Evolutionary conservation across 345 rosid species (phyloP), one percentile per base, ranked within the genome.

Genomic region (Lepidium africanum): DNA sequence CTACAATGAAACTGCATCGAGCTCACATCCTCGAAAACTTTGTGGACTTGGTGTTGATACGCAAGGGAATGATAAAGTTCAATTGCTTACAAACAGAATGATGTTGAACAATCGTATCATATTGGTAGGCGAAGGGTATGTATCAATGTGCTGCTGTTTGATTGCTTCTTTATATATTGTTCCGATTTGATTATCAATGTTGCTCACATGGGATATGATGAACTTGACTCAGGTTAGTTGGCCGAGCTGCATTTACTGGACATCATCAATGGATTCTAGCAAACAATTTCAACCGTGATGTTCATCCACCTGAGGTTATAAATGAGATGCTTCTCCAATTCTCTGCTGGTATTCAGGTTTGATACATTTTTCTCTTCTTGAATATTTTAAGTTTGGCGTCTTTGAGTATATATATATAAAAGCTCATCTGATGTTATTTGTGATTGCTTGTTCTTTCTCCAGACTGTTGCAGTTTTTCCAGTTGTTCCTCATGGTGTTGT

Each of bases 321-420:
- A 85, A 82, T 65, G 96, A 95, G 79, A 74, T 86, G 72, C 88
- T 74, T 67, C 85, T 82, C 63, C 99, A 91, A 58, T 81, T 91
- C 82, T 85, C 96, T 39, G 86, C 89, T 39, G 97, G 96, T 73
- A 85, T 95, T 81, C 89, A 94, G 97, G 99, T 94, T 73, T 62
- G 75, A 53, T 69, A 53, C 56, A 47, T 23, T 37, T 2, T 49
- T 12, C n/a, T 30, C 6, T 6, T 30, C 33, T 52, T 50, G n/a
- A 53, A 14, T 15, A 53, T 53, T 21, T 2, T 55, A 55, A 35
- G 33, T 55, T 35, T 55, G 23, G 1, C 27, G n/a, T 33, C 52
- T 45, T n/a, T 45, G 5, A 56, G 56, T 21, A 39, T 59, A 38
- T 38, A 52, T 9, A 37, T 17, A n/a, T 16, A 55, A 25, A 27